Evolutionary conservation across 2,329 filamentous ascomycete species (phyloP).

Genomic region (Aspergillus clavatus): DNA sequence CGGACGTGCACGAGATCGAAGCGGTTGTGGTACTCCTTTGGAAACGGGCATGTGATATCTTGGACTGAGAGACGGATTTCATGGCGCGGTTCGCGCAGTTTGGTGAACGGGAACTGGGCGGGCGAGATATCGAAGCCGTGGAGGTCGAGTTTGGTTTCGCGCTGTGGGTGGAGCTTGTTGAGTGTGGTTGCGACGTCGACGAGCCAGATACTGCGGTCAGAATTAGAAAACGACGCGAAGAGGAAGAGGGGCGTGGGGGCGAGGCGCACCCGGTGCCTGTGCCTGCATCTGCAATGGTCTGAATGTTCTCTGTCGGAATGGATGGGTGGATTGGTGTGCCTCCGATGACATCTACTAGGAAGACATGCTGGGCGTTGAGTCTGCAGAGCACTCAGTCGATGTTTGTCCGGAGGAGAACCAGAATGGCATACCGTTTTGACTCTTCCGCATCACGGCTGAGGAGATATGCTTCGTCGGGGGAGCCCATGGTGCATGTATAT

Average conservation of each 20-base stretch:
- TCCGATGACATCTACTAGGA: slow-evolving; percentile 19
- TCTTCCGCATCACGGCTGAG: slow-evolving; percentile 17
- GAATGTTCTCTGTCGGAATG: slow-evolving; percentile 16
- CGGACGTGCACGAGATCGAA: slow-evolving; percentile 32
- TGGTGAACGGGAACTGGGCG: slow-evolving; percentile 20
- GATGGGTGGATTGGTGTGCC: slow-evolving; percentile 21
- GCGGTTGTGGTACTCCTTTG: slow-evolving; percentile 20
- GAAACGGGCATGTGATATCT: slow-evolving; percentile 24
- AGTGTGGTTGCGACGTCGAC: slow-evolving; percentile 7
- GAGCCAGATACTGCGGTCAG: slow-evolving; percentile 23
- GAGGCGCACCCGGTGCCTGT: slow-evolving; percentile 29
- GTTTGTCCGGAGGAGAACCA: too few relatives aligned
- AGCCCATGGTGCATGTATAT: background rate
- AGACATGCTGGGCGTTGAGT: slow-evolving; percentile 23
- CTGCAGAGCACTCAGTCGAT: too few relatives aligned
- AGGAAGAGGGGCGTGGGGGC: too few relatives aligned
- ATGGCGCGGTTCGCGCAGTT: background rate
- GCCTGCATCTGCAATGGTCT: slow-evolving; percentile 22
- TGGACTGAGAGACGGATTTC: slow-evolving; percentile 20
- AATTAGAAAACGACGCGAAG: too few relatives aligned
- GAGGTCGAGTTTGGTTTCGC: slow-evolving; percentile 13
- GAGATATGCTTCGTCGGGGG: slow-evolving; percentile 14
- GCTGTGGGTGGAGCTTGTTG: slow-evolving; percentile 3
- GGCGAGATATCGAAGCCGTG: slow-evolving; percentile 32
- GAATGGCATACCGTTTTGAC: slow-evolving; percentile 20